These are phyloP conservation scores for Mucor saturninus DNA, from an alignment of 371 early-diverging fungal genomes.

Conservation along the genomic window DNA sequence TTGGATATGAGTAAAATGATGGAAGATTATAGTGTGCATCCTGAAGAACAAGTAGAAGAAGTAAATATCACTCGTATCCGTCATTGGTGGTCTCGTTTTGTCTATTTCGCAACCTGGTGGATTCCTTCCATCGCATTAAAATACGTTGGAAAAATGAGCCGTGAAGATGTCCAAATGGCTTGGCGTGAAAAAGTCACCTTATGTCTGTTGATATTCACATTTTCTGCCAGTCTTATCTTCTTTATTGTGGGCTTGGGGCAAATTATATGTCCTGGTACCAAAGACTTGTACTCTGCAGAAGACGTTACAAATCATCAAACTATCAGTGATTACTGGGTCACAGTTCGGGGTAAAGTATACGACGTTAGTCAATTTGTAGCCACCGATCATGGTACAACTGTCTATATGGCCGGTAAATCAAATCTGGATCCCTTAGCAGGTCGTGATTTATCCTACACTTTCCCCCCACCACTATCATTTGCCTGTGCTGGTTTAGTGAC, in stretches of 20 bases:
- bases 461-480: slow-evolving; percentile 57
- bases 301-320: slow-evolving; percentile 57
- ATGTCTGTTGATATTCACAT: slow-evolving; percentile 70
- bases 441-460: slow-evolving; percentile 60
- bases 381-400: slow-evolving; percentile 57
- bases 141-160: slow-evolving; percentile 76
- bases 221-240: slow-evolving; percentile 58
- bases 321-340: slow-evolving; percentile 57
- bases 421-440: slow-evolving; percentile 59
- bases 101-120: slow-evolving; percentile 77
- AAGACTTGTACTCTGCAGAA: slow-evolving; percentile 46
- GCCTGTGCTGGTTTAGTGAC: slow-evolving; percentile 60
- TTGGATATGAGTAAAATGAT: slow-evolving; percentile 55
- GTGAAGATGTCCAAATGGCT: slow-evolving; percentile 90
- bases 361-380: slow-evolving; percentile 73
- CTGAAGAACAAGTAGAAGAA: slow-evolving; percentile 52
- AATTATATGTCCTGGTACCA: slow-evolving; percentile 62
- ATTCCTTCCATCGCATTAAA: slow-evolving; percentile 67
- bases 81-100: slow-evolving; percentile 73
- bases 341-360: slow-evolving; percentile 79
- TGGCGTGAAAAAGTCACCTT: slow-evolving; percentile 92
- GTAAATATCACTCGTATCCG: slow-evolving; percentile 63
- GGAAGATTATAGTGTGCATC: slow-evolving; percentile 38
- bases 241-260: slow-evolving; percentile 62
- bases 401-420: slow-evolving; percentile 49